These are phyloP conservation scores for Blastocystis sp. DNA, from an alignment of 352 stramenopile genomes.

Conservation along the genomic window DNA sequence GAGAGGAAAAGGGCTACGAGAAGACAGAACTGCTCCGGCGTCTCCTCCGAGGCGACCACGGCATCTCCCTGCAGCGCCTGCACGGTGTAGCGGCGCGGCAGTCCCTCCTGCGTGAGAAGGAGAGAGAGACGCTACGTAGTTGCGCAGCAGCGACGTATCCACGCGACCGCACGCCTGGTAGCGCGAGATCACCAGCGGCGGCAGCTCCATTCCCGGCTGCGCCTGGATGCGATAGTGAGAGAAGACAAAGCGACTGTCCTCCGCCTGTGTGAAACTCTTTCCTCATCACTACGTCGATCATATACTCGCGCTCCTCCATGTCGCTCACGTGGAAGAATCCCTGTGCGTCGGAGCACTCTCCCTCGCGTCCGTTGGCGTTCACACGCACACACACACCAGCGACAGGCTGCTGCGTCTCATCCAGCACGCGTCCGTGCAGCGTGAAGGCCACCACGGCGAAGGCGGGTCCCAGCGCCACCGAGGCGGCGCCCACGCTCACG, in stretches of 20 bases:
- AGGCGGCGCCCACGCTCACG: neutral
- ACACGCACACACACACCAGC: neutral
- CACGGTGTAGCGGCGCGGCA: neutral
- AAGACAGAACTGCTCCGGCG: conserved; percentile 5
- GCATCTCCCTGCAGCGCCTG: neutral
- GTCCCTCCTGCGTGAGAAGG: neutral
- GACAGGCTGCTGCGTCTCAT: neutral
- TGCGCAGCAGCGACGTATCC: neutral
- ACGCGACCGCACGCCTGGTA: neutral
- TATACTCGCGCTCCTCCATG: conserved; percentile 3
- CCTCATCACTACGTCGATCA: neutral
- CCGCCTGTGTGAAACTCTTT: neutral
- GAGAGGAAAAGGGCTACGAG: too few relatives aligned
- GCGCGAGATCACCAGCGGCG: neutral
- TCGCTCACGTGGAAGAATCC: neutral
- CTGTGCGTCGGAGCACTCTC: neutral
- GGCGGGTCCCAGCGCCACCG: neutral
- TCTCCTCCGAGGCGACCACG: neutral
- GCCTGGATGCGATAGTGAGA: neutral
- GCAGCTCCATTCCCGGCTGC: neutral
- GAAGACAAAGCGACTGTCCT: neutral
- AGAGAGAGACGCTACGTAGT: neutral
- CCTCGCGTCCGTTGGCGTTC: neutral
- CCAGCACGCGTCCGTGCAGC: neutral
- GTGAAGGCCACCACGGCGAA: conserved; percentile 20